Base-by-base conservation (phyloP, 768 basidiomycete species). In the Psilocybe cyanescens region DNA sequence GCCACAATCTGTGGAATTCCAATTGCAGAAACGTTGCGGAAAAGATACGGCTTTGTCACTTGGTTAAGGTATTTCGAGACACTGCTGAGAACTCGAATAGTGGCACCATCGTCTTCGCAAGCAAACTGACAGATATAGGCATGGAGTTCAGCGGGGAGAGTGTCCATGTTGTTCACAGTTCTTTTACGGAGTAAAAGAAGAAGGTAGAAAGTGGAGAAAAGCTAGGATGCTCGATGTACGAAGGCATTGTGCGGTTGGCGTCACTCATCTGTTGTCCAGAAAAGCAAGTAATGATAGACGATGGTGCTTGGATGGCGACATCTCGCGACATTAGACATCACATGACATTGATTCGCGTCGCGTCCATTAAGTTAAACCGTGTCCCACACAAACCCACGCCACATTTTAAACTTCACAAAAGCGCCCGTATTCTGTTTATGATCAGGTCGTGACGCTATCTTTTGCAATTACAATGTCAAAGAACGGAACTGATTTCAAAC, bases 131-230 rank as follows among this genome's bases (percentile, higher is more conserved):
- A 79, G 55, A 84, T 82, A 59, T 79, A 76, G 3, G 78, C 74
- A 56, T 79, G 78, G 14, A 84, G 69, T 67, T 84, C 83, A 35
- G 76, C 71, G 14, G 83, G 83, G 54, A 75, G 76, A 37, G 58
- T 58, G 48, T 79, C 66, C 75, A 81, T 78, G 48, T 53, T 33
- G 33, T 4, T n/a, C 57, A 47, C 35, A 14, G 9, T 47, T 55
- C 35, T 37, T 37, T 47, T 24, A 55, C 46, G 47, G 54, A 14
- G 59, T 8, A 28, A 30, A 8, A 9, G 9, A 52, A 16, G 30
- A 41, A 35, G 16, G 45, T 19, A 59, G 29, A n/a, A 37, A 24
- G n/a, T 16, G 4, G 37, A 17, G 44, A 39, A 24, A 24, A 24
- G 24, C 24, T 24, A 24, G 24, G 24, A 24, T 24, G 24, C 24